Evolutionary conservation across 345 rosid species (phyloP), one percentile per base, ranked within the genome.

Genomic region (Fremontodendron californicum): DNA sequence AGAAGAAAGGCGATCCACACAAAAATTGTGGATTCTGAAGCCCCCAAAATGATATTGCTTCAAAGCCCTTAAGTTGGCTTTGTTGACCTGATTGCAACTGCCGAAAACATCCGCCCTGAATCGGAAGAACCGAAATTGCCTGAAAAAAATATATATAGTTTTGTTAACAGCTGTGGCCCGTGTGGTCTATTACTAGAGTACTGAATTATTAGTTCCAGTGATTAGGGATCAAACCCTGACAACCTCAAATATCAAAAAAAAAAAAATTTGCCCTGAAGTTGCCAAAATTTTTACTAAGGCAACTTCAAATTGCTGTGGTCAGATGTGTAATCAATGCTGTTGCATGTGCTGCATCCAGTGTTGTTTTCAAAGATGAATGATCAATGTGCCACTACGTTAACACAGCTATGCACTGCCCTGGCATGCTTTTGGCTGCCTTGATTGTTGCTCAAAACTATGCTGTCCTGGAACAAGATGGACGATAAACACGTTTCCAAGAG

Each of bases 321-420:
- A 46, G n/a, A 15, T 90, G 49, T 88, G 85, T 46, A 62, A 69
- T 12, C 80, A 70, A 23, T 96, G 97, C 84, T 93, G 99, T 70
- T 96, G 99, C 84, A 85, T 93, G 88, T 87, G 94, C 82, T 90
- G 96, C 81, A 78, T 93, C 77, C 87, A 82, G 54, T 89, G 96
- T 75, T 96, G 97, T 82, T n/a, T n/a, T 77, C 90, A 33, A 85
- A 70, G 84, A 84, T 90, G 68, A 96, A 91, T 57, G 80, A 92
- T 83, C 94, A 87, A 80, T 90, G 89, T 48, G 95, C 85, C 55
- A 35, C 86, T 2, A 86, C 75, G 23, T 76, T 90, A 62, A 82
- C 95, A 3, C 99, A 96, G 83, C 42, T 91, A 29, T 91, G 89
- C 82, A 52, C 87, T 7, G 94, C 94, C 35, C 66, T 92, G 27